Base-by-base conservation (phyloP, 1,284 basidiomycete genomes). In the Coriolopsis trogii region DNA sequence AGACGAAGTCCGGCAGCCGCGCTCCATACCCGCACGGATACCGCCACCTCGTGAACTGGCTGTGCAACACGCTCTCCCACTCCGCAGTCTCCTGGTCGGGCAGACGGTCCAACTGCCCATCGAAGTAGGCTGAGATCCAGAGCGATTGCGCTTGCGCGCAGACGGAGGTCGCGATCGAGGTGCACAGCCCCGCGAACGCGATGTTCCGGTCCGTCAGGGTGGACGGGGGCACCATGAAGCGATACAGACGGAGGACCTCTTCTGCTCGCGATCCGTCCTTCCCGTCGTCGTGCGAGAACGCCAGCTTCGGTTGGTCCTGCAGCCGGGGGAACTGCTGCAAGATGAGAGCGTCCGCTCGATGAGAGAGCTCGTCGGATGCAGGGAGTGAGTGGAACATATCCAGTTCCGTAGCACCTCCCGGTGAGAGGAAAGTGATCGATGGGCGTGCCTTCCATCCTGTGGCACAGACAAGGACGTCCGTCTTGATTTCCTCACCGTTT, bases 111-210 rank as follows among this genome's bases (percentile, higher is more conserved):
- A 25, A 31, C 30, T n/a, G 7, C 21, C 42, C 42, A 23, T 44
- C 42, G 31, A 44, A 34, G 30, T 34, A 44, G 29, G 42, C 42
- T 15, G 42, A 33, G 15, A 44, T 44, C 42, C 42, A 44, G 26
- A 44, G 31, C 13, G 26, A 20, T 31, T 44, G 42, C 10, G 31
- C 26, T 6, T 31, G 30, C 20, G 42, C 42, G 30, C 31, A 34
- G 12, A 16, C 16, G 29, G 42, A 33, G 6, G 42, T 44, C 10
- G 12, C 1, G 20, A 44, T 10, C 13, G 42, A 13, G 29, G 15
- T 25, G 42, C 33, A 3, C 30, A 34, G 23, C 30, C 42, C 42
- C 2, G 42, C 42, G 30, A 44, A 44, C 13, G 42, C 42, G 42
- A 44, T 44, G 30, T 18, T 44, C 5, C 30, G 18, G 30, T 31